Percentiles rank a stretch among this genome's conserved stretches.
Conservation (phyloP, 2,329 filamentous ascomycete genomes). For the Didymella arachidicola region DNA sequence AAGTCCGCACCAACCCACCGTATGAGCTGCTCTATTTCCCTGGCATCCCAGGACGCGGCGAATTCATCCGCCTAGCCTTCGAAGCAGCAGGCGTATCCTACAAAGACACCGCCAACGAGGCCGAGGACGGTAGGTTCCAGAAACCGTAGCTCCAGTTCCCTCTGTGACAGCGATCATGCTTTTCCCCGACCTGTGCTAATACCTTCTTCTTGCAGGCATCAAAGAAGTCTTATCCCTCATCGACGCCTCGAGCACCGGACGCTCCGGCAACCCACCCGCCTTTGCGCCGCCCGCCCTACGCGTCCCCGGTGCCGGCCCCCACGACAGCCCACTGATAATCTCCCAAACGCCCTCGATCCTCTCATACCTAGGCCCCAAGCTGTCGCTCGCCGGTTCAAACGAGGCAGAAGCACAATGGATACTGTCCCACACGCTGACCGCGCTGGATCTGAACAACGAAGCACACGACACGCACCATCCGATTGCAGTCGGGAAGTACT, state of each 20-base stretch:
- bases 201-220: slow-evolving; percentile 45
- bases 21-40: slow-evolving; percentile 79
- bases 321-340: slow-evolving; percentile 66
- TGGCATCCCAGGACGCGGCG: slow-evolving; percentile 74
- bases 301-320: slow-evolving; percentile 56
- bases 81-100: slow-evolving; percentile 73
- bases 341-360: slow-evolving; percentile 77
- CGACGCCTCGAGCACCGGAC: slow-evolving; percentile 55
- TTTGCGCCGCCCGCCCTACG: slow-evolving; percentile 72
- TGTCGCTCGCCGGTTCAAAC: slow-evolving; percentile 64
- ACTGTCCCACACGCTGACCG: slow-evolving; percentile 71
- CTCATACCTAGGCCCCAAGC: slow-evolving; percentile 69
- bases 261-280: slow-evolving; percentile 66
- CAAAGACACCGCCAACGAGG: slow-evolving; percentile 64
- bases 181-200: not conserved
- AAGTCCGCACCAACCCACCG: slow-evolving; percentile 48
- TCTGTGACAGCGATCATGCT: not conserved
- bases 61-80: slow-evolving; percentile 75
- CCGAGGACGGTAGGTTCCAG: slow-evolving; percentile 53
- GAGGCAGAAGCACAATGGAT: slow-evolving; percentile 63
- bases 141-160: not conserved
- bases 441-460: slow-evolving; percentile 76
- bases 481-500: slow-evolving; percentile 65
- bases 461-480: slow-evolving; percentile 80
- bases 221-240: slow-evolving; percentile 60